Conservation (phyloP, 2,329 filamentous ascomycete genomes). For the Gliomastix tumulicola region DNA sequence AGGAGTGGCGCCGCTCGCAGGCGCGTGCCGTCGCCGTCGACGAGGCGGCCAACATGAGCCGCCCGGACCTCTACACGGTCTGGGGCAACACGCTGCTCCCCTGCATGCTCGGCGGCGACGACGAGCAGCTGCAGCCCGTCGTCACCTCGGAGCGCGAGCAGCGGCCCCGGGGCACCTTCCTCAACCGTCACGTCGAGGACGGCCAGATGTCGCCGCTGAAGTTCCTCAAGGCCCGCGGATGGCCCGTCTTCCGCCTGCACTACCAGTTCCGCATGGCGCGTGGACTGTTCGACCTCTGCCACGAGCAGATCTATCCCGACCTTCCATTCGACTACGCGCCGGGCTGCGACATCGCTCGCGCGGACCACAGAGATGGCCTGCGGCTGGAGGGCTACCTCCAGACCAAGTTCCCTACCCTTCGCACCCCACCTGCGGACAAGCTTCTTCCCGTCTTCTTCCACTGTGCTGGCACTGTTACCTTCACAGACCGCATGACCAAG, state of each 20-base stretch:
- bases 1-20: neutral
- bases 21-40: constrained; percentile 8
- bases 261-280: constrained; percentile 1
- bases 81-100: constrained; percentile 13
- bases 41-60: constrained; percentile 11
- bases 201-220: constrained; percentile 4
- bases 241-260: neutral
- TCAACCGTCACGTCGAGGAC: constrained; percentile 6
- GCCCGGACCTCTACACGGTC: constrained; percentile 9
- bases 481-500: neutral
- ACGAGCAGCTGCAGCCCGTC: constrained; percentile 6
- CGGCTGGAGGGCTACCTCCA: neutral
- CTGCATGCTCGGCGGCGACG: constrained; percentile 12
- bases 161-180: neutral
- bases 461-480: neutral
- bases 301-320: neutral
- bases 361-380: neutral
- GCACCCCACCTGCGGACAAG: neutral
- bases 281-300: neutral
- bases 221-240: neutral
- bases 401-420: neutral
- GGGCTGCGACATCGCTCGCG: neutral
- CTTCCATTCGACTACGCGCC: constrained; percentile 1
- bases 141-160: constrained; percentile 3
- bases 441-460: neutral